Evolutionary conservation across 2,329 filamentous ascomycete species (phyloP), one percentile per base, ranked within the genome.

Genomic region (Penicillium sp.): DNA sequence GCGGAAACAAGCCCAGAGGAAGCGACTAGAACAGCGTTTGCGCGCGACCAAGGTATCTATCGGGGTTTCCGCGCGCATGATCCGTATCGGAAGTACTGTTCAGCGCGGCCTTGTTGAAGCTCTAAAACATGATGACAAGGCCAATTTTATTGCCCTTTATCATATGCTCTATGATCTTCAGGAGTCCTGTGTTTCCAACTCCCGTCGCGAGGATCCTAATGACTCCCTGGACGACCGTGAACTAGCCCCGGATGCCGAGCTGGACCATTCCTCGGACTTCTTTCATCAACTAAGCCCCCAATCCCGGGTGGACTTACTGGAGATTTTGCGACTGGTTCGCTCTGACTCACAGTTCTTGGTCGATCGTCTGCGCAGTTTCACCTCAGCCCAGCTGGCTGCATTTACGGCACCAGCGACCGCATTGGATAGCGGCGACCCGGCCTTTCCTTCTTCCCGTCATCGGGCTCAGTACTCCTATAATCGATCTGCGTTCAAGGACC

Each of bases 281-380:
- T 73, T 77, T 54, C 66, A 89, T 71, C 87, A 92, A 68, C 84
- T 98, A 50, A 90, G 92, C 51, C 81, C 85, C 55, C 87, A 89
- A 61, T 87, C 91, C 55, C 83, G 91, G 70, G 86, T 91, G 60
- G 86, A 88, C 44, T 85, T 97, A 58, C 73, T 97, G 57, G 85
- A 87, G 61, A 93, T 98, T 69, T 78, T 98, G 66, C 88, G 86
- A 49, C 86, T 91, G 74, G 84, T 97, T 61, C 87, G 93, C 66
- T 92, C 89, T 62, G 93, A 96, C 72, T 88, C 92, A 37, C 88
- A 93, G 68, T 98, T 96, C 75, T 75, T 99, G 73, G 91, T 93
- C 68, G 87, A 90, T 62, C 86, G 93, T 63, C 83, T 99, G 63
- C 87, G 87, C 72, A 87, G 85, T 67, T 81, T 99, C 64, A 88